Conservation (phyloP, 441 rosid species). For the Populus tomentosa region DNA sequence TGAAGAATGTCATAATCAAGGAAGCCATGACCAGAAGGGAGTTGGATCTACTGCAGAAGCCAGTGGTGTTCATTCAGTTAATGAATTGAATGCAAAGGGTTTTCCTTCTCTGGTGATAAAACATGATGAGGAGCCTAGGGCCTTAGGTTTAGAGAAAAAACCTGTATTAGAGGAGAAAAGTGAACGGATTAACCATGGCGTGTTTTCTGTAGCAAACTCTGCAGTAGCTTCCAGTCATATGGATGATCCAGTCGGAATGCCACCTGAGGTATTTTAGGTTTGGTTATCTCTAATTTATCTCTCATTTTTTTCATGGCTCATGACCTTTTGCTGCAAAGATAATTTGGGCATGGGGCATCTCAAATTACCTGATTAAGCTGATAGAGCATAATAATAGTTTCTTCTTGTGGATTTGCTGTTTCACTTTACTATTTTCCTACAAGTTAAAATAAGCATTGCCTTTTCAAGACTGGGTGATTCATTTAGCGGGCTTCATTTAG, state of each 20-base stretch:
- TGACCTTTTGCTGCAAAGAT: background rate
- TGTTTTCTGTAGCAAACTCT: conserved; percentile 28
- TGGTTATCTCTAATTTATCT: background rate
- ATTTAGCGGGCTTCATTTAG: background rate
- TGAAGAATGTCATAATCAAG: conserved; percentile 54
- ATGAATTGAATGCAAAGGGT: conserved; percentile 56
- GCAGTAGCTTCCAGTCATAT: conserved; percentile 29
- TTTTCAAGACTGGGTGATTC: background rate
- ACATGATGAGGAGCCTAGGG: conserved; percentile 38
- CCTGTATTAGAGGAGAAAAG: conserved; percentile 8
- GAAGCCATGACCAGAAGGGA: conserved; percentile 41
- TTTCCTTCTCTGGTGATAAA: conserved; percentile 41
- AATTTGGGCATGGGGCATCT: background rate
- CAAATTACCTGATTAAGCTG: background rate
- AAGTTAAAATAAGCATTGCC: background rate
- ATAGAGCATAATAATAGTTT: background rate
- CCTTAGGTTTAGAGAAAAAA: conserved; percentile 21
- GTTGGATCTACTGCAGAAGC: conserved; percentile 37
- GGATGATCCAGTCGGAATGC: conserved; percentile 77
- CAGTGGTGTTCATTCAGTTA: conserved; percentile 75
- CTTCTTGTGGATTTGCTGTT: background rate
- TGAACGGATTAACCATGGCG: conserved; percentile 33
- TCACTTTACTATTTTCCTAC: too few species aligned
- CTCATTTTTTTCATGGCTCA: too few species aligned
- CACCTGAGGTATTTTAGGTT: conserved; percentile 72